Conservation (phyloP, 2,329 filamentous ascomycete species). For the Neophaeococcomyces mojaviensis region DNA sequence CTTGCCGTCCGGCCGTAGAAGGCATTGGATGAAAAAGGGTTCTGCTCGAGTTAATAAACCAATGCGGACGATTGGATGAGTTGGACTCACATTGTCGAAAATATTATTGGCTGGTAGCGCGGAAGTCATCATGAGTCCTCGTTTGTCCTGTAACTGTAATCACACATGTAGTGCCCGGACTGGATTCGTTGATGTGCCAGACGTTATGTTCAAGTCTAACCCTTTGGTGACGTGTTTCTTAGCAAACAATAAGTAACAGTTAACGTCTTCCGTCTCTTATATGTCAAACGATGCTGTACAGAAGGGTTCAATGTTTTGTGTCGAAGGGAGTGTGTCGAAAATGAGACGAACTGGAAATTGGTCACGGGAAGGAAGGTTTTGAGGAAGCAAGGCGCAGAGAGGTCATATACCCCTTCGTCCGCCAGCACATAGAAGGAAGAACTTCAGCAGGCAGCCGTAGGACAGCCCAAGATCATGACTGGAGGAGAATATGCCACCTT, state of each 20-base stretch:
- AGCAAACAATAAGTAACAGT: neutral
- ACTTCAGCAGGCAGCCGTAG: conserved; percentile 28
- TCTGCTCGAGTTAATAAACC: neutral
- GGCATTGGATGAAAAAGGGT: neutral
- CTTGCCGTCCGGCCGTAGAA: neutral
- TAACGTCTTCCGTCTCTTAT: conserved; percentile 6
- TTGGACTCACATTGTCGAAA: conserved; percentile 3
- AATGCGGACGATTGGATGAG: neutral
- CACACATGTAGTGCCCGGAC: no score
- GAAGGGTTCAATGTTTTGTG: conserved; percentile 17
- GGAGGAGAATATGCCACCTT: conserved; percentile 12
- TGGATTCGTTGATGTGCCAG: no score
- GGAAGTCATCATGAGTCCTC: conserved; percentile 1
- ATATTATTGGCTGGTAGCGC: neutral
- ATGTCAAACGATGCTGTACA: neutral
- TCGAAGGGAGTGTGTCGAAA: conserved; percentile 15
- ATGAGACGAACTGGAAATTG: conserved; percentile 17
- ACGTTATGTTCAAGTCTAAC: neutral
- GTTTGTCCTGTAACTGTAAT: no score
- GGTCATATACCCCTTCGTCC: conserved; percentile 24
- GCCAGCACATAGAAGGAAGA: conserved; percentile 22
- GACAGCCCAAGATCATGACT: conserved; percentile 21
- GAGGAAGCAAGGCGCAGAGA: conserved; percentile 19
- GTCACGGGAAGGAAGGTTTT: conserved; percentile 13
- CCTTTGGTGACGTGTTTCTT: neutral